Base-by-base conservation (phyloP, 139 green algal genomes). In the Yamagishiella unicocca region DNA sequence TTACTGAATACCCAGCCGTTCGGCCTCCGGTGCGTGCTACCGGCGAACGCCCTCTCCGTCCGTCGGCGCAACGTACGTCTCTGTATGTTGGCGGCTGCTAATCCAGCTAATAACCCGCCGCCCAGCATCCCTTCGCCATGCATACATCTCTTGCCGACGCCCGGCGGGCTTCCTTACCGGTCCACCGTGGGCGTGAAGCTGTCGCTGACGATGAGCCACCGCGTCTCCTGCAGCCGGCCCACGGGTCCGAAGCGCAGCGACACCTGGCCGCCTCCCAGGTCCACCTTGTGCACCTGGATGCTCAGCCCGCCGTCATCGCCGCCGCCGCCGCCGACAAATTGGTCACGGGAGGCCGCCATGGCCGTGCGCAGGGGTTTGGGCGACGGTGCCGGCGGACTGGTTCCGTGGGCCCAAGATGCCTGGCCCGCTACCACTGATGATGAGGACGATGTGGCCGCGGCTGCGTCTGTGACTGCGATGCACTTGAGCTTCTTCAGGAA, bases 401-500 rank as follows among this genome's bases (percentile, higher is more conserved):
- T n/a, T n/a, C n/a, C n/a, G n/a, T n/a, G n/a, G n/a, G n/a, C n/a
- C n/a, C n/a, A n/a, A n/a, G n/a, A n/a, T n/a, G n/a, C n/a, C n/a
- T n/a, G n/a, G n/a, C n/a, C n/a, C n/a, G n/a, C n/a, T n/a, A n/a
- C n/a, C n/a, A n/a, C n/a, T n/a, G n/a, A n/a, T n/a, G n/a, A n/a
- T n/a, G n/a, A n/a, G n/a, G n/a, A n/a, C n/a, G 27, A 10, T 54
- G 40, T 46, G 4, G 71, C n/a, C n/a, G n/a, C 37, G 2, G 55
- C 33, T 31, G 72, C 80, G 37, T 72, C 77, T 5, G 62, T 80
- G 70, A 93, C 83, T 5, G 77, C 79, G n/a, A 93, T 77, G 71
- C 71, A 62, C 14, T 27, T 40, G 38, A 93, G 77, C 46, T 81
- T 67, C 38, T 89, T 75, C 7, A 94, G 89, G 88, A 94, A 94